Conservation (phyloP, 2,329 filamentous ascomycete species). For the Phialophora verrucosa region DNA sequence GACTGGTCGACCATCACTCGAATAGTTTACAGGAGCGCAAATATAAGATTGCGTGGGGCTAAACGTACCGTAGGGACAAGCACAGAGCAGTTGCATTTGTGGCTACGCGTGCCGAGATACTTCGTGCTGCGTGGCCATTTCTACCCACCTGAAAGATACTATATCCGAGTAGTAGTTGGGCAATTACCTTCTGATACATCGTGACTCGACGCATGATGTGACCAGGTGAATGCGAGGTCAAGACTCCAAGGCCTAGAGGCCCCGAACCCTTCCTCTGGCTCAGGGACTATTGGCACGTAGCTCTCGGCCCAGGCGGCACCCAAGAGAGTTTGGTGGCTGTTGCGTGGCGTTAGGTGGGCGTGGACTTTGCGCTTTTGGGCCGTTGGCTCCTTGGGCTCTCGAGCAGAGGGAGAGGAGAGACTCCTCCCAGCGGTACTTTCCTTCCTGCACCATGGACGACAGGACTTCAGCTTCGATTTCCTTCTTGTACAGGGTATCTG, state of each 20-base stretch:
- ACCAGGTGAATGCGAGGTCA: not conserved
- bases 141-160: not conserved
- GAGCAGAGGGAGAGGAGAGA: not conserved
- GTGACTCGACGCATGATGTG: not conserved
- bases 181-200: not conserved
- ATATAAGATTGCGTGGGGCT: conserved; percentile 16
- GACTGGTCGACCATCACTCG: not conserved
- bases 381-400: not conserved
- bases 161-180: too few species aligned
- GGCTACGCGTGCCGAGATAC: not conserved
- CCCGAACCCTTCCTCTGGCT: not conserved
- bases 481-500: not conserved
- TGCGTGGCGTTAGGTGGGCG: not conserved
- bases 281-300: conserved; percentile 1
- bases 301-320: conserved; percentile 1
- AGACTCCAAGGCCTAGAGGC: not conserved
- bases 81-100: not conserved
- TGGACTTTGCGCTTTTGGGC: not conserved
- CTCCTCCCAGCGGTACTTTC: not conserved
- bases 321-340: conserved; percentile 1
- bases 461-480: not conserved
- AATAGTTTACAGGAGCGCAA: conserved; percentile 8
- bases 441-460: not conserved
- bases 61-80: conserved; percentile 1
- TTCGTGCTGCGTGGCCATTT: not conserved